Conservation (phyloP, 306 rosid genomes). For the Citrullus mucosospermus region DNA sequence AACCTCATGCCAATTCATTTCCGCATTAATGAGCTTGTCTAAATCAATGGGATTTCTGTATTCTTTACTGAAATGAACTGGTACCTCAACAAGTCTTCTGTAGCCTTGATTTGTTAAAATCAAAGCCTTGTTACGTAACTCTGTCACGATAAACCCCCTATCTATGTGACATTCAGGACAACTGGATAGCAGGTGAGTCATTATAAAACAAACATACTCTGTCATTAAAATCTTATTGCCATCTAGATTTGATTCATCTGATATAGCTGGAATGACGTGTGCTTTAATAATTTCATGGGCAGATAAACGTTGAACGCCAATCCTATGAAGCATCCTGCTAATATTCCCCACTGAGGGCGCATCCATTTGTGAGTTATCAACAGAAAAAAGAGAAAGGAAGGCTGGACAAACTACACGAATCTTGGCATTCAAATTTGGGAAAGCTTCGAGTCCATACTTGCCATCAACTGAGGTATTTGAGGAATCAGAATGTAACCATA, state of each 20-base stretch:
- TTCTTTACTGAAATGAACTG: slow-evolving; percentile 66
- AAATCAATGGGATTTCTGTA: slow-evolving; percentile 61
- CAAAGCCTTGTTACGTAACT: slow-evolving; percentile 38
- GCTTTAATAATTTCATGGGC: slow-evolving; percentile 76
- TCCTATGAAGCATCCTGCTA: slow-evolving; percentile 41
- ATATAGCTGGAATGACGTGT: slow-evolving; percentile 67
- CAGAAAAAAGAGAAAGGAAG: slow-evolving; percentile 39
- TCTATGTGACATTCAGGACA: slow-evolving; percentile 58
- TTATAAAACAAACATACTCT: slow-evolving; percentile 72
- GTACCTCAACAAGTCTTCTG: slow-evolving; percentile 48
- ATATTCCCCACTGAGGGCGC: slow-evolving; percentile 29
- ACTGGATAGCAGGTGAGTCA: slow-evolving; percentile 62
- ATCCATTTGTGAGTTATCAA: slow-evolving; percentile 31
- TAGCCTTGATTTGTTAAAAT: slow-evolving; percentile 67
- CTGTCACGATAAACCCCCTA: slow-evolving; percentile 50
- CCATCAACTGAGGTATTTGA: slow-evolving; percentile 35
- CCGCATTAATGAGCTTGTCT: slow-evolving; percentile 41
- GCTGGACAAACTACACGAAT: slow-evolving; percentile 60
- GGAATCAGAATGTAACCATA: slow-evolving; percentile 63
- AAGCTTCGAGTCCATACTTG: slow-evolving; percentile 45
- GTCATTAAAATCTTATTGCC: slow-evolving; percentile 41
- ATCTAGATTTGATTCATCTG: slow-evolving; percentile 24
- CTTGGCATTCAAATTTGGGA: slow-evolving; percentile 55
- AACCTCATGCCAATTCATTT: slow-evolving; percentile 70
- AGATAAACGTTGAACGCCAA: slow-evolving; percentile 81